Percentiles rank a stretch among this genome's conserved stretches.
These are phyloP conservation scores for Starmerella roubikii DNA, from an alignment of 805 yeast species.

Conservation along the genomic window DNA sequence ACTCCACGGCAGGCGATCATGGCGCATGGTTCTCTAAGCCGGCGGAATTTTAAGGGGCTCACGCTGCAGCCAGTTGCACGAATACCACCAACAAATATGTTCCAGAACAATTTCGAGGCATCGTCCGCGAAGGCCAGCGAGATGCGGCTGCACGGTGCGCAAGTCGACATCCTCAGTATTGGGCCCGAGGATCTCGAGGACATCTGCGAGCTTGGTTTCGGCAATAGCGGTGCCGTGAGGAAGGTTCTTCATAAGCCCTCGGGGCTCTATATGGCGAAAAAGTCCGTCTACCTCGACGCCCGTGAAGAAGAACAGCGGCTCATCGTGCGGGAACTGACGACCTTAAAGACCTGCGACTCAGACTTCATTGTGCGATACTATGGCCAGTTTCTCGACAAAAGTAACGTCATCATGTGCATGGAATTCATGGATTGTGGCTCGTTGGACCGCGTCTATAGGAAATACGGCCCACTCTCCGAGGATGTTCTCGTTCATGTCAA, in stretches of 20 bases:
- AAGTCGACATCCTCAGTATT: neutral
- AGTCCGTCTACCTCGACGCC: slow-evolving; percentile 73
- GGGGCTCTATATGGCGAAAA: slow-evolving; percentile 79
- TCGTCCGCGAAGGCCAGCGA: neutral
- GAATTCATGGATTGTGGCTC: slow-evolving; percentile 95
- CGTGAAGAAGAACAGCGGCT: slow-evolving; percentile 68
- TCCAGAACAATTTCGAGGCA: too few species aligned
- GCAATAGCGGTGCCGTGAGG: slow-evolving; percentile 86
- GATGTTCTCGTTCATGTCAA: slow-evolving; percentile 60
- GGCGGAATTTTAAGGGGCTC: slow-evolving; percentile 42
- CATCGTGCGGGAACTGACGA: slow-evolving; percentile 74
- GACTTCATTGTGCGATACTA: slow-evolving; percentile 79
- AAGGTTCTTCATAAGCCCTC: slow-evolving; percentile 83
- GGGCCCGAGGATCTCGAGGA: slow-evolving; percentile 46
- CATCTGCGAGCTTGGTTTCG: slow-evolving; percentile 71
- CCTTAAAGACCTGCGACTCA: slow-evolving; percentile 73
- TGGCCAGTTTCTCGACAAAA: slow-evolving; percentile 65
- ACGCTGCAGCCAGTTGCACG: slow-evolving; percentile 27
- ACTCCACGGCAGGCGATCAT: neutral
- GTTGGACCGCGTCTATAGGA: slow-evolving; percentile 57
- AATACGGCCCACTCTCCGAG: slow-evolving; percentile 53
- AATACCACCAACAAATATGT: too few species aligned
- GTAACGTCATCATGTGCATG: slow-evolving; percentile 80
- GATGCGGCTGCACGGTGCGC: neutral
- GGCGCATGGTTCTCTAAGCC: slow-evolving; percentile 9